phyloP scores from a whole-genome alignment of 1,284 basidiomycete genomes.

The Inonotus obliquus region DNA sequence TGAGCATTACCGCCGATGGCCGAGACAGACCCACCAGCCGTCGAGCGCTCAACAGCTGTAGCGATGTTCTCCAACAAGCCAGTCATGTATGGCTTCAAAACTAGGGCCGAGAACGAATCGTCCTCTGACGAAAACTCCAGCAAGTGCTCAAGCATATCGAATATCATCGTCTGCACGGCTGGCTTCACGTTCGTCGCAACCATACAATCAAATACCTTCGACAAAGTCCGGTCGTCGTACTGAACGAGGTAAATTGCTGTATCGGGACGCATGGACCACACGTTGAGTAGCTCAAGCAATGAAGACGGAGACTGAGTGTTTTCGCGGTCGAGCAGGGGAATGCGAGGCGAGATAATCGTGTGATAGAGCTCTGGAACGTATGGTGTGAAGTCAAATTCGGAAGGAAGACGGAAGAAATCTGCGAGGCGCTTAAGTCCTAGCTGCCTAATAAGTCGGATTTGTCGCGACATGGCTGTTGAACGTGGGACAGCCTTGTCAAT shows the following conservation, averaged over 20 bases:
- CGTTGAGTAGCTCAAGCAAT: constrained; percentile 81
- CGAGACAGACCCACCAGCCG: constrained; percentile 24
- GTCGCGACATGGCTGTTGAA: constrained; percentile 16
- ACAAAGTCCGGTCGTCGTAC: constrained; percentile 68
- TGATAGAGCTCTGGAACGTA: constrained; percentile 70
- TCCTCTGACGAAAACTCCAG: constrained; percentile 55
- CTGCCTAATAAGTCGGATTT: constrained; percentile 65
- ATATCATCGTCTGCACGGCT: constrained; percentile 72
- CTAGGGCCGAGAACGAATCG: constrained; percentile 42
- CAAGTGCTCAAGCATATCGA: constrained; percentile 83
- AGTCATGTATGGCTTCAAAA: constrained; percentile 78
- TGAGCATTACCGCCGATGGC: constrained; percentile 59
- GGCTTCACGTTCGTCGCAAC: constrained; percentile 85
- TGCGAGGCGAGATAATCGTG: constrained; percentile 78
- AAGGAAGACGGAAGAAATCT: constrained; percentile 79
- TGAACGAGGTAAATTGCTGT: constrained; percentile 62
- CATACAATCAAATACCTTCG: constrained; percentile 80
- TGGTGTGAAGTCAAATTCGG: constrained; percentile 70
- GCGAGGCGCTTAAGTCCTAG: constrained; percentile 82
- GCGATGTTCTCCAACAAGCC: constrained; percentile 73
- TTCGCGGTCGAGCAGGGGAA: constrained; percentile 73
- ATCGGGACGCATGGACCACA: constrained; percentile 65
- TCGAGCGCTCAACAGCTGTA: constrained; percentile 60
- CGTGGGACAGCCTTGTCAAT: constrained; percentile 24
- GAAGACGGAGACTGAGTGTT: constrained; percentile 93